phyloP scores from a whole-genome alignment of 495 filamentous ascomycete genomes.

The Cetradonia linearis region DNA sequence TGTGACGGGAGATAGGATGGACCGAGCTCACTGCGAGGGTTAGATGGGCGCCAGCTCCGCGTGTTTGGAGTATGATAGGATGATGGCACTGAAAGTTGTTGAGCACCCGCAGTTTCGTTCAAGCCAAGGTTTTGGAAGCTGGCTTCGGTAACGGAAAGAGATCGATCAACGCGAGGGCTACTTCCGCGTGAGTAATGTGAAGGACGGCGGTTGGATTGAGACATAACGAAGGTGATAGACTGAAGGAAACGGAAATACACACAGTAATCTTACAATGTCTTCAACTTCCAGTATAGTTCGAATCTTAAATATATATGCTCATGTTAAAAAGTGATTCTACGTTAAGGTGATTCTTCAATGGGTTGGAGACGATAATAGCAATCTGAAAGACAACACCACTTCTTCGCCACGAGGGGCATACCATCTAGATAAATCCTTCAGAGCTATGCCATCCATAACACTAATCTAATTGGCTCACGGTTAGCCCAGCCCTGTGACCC shows the following conservation, averaged over 20 bases:
- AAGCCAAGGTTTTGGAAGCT: conserved; percentile 25
- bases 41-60: conserved; percentile 10
- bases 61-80: conserved; percentile 14
- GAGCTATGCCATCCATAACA: not conserved
- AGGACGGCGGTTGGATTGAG: conserved; percentile 22
- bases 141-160: conserved; percentile 25
- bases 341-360: conserved; percentile 3
- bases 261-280: conserved; percentile 6
- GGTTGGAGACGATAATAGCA: conserved; percentile 6
- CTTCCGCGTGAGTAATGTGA: conserved; percentile 24
- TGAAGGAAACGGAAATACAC: conserved; percentile 16
- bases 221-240: conserved; percentile 20
- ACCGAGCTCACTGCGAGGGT: conserved; percentile 10
- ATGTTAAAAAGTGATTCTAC: conserved; percentile 8
- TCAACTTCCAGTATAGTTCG: not conserved
- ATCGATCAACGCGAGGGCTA: conserved; percentile 18
- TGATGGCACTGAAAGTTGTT: conserved; percentile 17
- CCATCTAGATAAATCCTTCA: conserved; percentile 9
- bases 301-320: conserved; percentile 15
- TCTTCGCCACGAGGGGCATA: conserved; percentile 7
- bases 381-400: not conserved
- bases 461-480: not conserved
- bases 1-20: conserved; percentile 16
- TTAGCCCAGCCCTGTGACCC: conserved; percentile 2
- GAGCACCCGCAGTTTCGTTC: conserved; percentile 20